A percentile compares a stretch with the other conserved stretches of the same genome.
Conservation (phyloP, 352 stramenopile genomes). For the Phytophthora palmivora region DNA sequence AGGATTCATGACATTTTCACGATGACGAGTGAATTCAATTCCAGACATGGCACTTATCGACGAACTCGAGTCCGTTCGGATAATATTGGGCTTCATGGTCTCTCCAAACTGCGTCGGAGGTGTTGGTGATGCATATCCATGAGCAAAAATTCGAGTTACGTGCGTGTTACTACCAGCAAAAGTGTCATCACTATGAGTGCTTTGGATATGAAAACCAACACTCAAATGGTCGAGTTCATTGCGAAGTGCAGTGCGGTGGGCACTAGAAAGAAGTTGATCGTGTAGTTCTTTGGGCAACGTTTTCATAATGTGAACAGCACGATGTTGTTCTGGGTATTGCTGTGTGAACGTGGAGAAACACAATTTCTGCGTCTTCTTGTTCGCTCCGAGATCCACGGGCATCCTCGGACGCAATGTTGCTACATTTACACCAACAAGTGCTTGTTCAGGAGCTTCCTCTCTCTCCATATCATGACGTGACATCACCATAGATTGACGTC, state of each 20-base stretch:
- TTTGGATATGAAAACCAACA: conserved; percentile 61
- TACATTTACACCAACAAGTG: conserved; percentile 38
- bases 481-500: conserved; percentile 38
- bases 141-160: conserved; percentile 57
- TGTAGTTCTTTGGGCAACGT: conserved; percentile 60
- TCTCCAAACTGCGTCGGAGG: conserved; percentile 42
- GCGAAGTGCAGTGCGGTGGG: conserved; percentile 52
- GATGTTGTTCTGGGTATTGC: conserved; percentile 50
- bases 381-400: conserved; percentile 32
- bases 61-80: conserved; percentile 2
- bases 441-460: conserved; percentile 32
- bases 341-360: conserved; percentile 58
- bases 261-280: conserved; percentile 47
- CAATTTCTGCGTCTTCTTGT: conserved; percentile 54
- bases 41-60: conserved; percentile 25
- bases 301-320: conserved; percentile 70
- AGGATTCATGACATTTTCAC: conserved; percentile 42
- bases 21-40: conserved; percentile 9
- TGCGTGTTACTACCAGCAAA: conserved; percentile 44
- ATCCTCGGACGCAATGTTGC: conserved; percentile 37
- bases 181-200: conserved; percentile 10
- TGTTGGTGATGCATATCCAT: conserved; percentile 62
- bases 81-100: not conserved
- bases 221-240: conserved; percentile 61
- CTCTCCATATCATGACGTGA: conserved; percentile 22